These are phyloP conservation scores for Trichothecium roseum DNA, from an alignment of 2,329 filamentous ascomycete species.

Conservation along the genomic window DNA sequence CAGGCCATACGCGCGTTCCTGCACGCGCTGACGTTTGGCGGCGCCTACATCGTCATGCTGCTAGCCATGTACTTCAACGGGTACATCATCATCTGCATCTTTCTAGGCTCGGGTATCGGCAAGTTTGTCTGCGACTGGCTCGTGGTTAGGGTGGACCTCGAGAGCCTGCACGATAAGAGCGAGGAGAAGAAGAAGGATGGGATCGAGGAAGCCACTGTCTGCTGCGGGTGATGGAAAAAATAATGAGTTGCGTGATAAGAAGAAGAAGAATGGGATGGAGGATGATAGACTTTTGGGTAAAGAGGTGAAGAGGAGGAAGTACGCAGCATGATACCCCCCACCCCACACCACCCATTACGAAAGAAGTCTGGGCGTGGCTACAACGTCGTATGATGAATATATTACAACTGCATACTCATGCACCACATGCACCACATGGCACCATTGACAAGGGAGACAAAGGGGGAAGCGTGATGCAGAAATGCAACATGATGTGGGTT, in stretches of 20 bases:
- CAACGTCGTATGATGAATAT: too few relatives aligned
- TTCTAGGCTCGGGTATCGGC: conserved; percentile 42
- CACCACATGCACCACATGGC: too few relatives aligned
- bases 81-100: conserved; percentile 71
- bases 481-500: too few relatives aligned
- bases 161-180: conserved; percentile 11
- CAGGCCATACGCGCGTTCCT: conserved; percentile 55
- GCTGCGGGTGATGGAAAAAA: conserved; percentile 25
- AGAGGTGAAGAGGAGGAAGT: too few relatives aligned
- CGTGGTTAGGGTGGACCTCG: conserved; percentile 28
- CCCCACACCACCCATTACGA: too few relatives aligned
- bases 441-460: too few relatives aligned
- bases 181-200: conserved; percentile 15
- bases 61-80: conserved; percentile 52
- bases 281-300: too few relatives aligned
- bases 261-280: too few relatives aligned
- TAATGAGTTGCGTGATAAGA: background rate
- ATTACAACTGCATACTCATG: too few relatives aligned
- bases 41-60: conserved; percentile 72
- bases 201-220: conserved; percentile 35
- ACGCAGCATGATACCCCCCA: too few relatives aligned
- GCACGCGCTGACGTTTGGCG: conserved; percentile 60
- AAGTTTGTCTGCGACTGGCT: conserved; percentile 47
- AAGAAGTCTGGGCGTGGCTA: too few relatives aligned
- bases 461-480: too few relatives aligned